phyloP scores from a whole-genome alignment of 176 grass and related monocot species.

The Dendrocalamus sinicus region DNA sequence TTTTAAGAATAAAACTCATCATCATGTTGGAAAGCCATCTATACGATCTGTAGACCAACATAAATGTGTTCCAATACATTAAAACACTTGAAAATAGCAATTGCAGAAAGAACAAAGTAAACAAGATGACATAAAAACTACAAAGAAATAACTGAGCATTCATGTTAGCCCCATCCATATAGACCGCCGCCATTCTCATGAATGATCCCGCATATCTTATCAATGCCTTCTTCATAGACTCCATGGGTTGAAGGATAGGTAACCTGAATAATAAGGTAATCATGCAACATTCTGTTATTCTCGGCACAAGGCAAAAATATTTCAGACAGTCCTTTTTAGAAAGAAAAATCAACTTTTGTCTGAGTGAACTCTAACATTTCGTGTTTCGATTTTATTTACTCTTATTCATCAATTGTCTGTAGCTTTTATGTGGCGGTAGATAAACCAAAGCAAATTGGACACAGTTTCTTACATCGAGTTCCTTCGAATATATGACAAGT shows the following conservation, averaged over 20 bases:
- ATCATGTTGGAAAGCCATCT: conserved; percentile 11
- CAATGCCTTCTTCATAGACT: conserved; percentile 99
- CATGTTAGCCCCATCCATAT: conserved; percentile 99
- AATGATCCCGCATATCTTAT: conserved; percentile 98
- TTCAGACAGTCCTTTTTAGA: neutral
- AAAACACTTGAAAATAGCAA: neutral
- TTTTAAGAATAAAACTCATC: conserved; percentile 2
- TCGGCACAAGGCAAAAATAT: neutral
- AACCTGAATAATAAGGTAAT: conserved; percentile 65
- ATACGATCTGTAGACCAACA: neutral
- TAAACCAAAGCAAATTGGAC: neutral
- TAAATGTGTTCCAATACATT: conserved; percentile 1
- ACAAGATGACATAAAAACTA: neutral
- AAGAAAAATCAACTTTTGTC: neutral
- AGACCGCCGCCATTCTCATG: conserved; percentile 95
- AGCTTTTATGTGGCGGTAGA: neutral
- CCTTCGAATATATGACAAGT: neutral
- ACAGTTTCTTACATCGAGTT: neutral
- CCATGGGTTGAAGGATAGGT: conserved; percentile 99
- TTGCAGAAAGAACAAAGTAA: conserved; percentile 13
- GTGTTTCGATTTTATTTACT: conserved; percentile 10
- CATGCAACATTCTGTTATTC: conserved; percentile 20
- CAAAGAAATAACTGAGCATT: conserved; percentile 82
- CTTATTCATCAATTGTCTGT: conserved; percentile 19
- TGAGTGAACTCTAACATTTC: conserved; percentile 17